These are phyloP conservation scores for Coemansia guatemalensis DNA, from an alignment of 192 early-diverging fungal species.

Conservation along the genomic window DNA sequence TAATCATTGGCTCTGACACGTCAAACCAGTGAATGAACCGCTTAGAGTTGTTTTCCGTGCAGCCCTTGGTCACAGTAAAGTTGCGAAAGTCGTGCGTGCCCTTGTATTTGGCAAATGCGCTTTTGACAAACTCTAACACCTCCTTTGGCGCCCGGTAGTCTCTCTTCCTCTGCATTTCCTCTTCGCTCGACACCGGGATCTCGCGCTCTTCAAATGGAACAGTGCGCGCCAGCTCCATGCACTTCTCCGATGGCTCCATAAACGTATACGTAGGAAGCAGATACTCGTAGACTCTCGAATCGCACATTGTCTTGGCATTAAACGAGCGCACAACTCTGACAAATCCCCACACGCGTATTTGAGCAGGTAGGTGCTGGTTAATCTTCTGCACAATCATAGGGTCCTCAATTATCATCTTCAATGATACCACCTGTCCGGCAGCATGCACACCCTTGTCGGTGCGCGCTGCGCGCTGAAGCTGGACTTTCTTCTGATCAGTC, in stretches of 20 bases:
- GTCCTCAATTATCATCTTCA: conserved; percentile 86
- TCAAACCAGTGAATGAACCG: conserved; percentile 84
- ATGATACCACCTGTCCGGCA: conserved; percentile 89
- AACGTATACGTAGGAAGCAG: conserved; percentile 91
- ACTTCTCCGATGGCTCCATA: conserved; percentile 39
- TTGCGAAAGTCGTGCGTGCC: conserved; percentile 97
- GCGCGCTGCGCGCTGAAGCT: conserved; percentile 86
- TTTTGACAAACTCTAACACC: conserved; percentile 64
- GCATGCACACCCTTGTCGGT: conserved; percentile 99
- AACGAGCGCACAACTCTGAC: conserved; percentile 73
- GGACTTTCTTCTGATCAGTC: conserved; percentile 75
- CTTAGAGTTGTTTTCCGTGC: conserved; percentile 72
- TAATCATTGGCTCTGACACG: conserved; percentile 70
- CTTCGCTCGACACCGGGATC: conserved; percentile 47
- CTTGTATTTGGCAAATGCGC: conserved; percentile 67
- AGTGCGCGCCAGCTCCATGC: conserved; percentile 42
- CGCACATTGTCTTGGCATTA: conserved; percentile 89
- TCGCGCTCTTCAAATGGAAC: conserved; percentile 30
- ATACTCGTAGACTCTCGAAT: conserved; percentile 96
- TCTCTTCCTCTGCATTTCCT: conserved; percentile 62
- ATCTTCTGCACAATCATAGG: conserved; percentile 72
- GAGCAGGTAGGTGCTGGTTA: conserved; percentile 80
- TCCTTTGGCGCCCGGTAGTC: conserved; percentile 65
- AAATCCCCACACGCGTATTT: conserved; percentile 88
- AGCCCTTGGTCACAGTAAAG: conserved; percentile 81